Evolutionary conservation across 371 early-diverging fungal genomes (phyloP).

Genomic region (Choanephora cucurbitarum): DNA sequence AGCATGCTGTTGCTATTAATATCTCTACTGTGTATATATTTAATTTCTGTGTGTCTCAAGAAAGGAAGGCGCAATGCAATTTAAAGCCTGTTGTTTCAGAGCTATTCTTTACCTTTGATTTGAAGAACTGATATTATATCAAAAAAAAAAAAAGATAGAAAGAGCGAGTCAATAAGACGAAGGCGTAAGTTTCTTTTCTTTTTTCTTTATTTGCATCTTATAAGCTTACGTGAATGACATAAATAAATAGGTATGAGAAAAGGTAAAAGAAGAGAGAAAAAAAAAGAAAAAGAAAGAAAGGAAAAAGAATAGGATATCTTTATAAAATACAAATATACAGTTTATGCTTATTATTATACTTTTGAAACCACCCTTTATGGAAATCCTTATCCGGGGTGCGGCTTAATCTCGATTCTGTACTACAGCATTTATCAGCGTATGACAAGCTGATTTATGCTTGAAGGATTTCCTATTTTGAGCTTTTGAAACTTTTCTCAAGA

Average conservation of each 20-base stretch:
- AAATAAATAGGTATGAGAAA: neutral
- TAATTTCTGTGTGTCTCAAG: too few relatives aligned
- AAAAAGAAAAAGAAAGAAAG: neutral
- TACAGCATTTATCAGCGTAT: too few relatives aligned
- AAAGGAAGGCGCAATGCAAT: neutral
- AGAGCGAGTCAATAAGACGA: neutral
- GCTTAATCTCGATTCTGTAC: too few relatives aligned
- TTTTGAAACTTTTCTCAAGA: too few relatives aligned
- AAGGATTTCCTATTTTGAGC: too few relatives aligned
- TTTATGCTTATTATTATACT: neutral
- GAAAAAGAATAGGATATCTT: neutral
- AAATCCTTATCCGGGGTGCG: too few relatives aligned
- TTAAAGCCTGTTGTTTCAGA: neutral
- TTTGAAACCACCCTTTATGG: neutral
- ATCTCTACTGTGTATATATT: neutral
- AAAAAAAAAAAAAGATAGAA: neutral
- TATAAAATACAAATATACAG: neutral
- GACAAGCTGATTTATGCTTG: too few relatives aligned
- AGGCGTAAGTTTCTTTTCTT: slow-evolving; percentile 1
- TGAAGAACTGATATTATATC: neutral
- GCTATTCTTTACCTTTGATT: neutral
- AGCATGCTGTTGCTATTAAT: slow-evolving; percentile 10
- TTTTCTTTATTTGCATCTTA: neutral
- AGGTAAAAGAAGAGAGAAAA: slow-evolving; percentile 1
- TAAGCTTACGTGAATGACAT: too few relatives aligned